A percentile compares a stretch with the other conserved stretches of the same genome.
phyloP scores from a whole-genome alignment of 2,329 filamentous ascomycete species.

The Amphichorda felina region DNA sequence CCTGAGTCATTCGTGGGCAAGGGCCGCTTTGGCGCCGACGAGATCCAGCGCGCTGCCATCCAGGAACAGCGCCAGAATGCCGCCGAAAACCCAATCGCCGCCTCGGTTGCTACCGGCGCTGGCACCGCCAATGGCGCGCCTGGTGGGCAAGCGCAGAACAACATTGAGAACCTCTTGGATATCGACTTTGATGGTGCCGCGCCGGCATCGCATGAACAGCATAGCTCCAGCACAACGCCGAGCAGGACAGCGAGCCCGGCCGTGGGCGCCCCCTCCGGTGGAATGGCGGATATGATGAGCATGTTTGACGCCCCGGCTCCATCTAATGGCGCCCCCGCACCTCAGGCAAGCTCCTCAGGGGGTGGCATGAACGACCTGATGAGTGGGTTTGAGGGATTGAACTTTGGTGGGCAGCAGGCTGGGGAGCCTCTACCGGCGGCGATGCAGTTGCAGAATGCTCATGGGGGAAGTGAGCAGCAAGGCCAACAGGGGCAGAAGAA shows the following conservation, averaged over 20 bases:
- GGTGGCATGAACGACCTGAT: constrained; percentile 77
- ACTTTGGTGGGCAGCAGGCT: constrained; percentile 47
- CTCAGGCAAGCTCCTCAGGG: constrained; percentile 23
- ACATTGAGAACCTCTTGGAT: constrained; percentile 89
- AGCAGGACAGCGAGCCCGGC: constrained; percentile 56
- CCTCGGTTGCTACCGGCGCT: constrained; percentile 60
- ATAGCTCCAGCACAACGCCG: constrained; percentile 46
- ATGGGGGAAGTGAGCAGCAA: constrained; percentile 9
- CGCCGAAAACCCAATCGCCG: constrained; percentile 87
- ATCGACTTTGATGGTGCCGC: constrained; percentile 92
- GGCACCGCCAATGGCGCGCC: constrained; percentile 52
- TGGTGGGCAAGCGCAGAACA: constrained; percentile 47
- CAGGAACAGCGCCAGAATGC: constrained; percentile 91
- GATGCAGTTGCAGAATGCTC: constrained; percentile 37
- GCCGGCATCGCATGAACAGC: constrained; percentile 68
- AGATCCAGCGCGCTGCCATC: constrained; percentile 88
- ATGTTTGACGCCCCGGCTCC: constrained; percentile 52
- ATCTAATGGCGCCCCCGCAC: constrained; percentile 13
- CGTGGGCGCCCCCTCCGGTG: constrained; percentile 24
- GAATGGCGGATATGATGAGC: constrained; percentile 54
- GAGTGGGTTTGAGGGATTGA: constrained; percentile 76
- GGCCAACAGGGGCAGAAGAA: constrained; percentile 35
- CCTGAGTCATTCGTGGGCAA: constrained; percentile 97
- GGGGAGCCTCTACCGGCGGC: constrained; percentile 53
- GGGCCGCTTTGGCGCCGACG: constrained; percentile 85